Conservation (phyloP, 306 rosid species). For the Rosa multiflora region DNA sequence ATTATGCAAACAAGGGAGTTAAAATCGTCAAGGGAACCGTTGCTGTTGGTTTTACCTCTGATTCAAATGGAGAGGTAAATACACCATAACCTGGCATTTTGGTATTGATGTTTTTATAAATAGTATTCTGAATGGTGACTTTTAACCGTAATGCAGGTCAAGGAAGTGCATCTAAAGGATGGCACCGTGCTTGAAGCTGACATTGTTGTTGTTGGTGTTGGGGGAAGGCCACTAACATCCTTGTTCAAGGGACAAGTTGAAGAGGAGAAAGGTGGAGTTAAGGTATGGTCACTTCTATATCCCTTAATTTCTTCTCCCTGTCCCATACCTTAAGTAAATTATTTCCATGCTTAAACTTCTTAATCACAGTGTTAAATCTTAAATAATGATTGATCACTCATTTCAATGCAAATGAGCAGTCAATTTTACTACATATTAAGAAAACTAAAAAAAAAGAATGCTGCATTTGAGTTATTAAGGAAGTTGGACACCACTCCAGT, state of each 20-base stretch:
- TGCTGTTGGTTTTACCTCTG: conserved; percentile 72
- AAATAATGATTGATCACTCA: neutral
- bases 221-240: conserved; percentile 74
- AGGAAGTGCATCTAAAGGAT: conserved; percentile 90
- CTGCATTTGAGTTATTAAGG: neutral
- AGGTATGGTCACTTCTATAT: conserved; percentile 43
- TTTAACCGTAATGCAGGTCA: conserved; percentile 55
- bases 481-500: neutral
- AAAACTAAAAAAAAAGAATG: neutral
- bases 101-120: neutral
- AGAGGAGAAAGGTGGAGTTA: conserved; percentile 92
- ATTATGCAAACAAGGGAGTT: conserved; percentile 76
- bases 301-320: neutral
- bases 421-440: neutral
- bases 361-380: neutral
- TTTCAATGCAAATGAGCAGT: neutral
- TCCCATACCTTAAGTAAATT: neutral
- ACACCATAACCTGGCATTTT: neutral
- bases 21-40: conserved; percentile 90
- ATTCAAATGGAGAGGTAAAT: conserved; percentile 80
- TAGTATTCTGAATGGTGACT: neutral
- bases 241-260: conserved; percentile 94
- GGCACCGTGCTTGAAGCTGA: conserved; percentile 88
- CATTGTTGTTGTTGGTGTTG: conserved; percentile 95
- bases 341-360: neutral